Percentiles rank a stretch among this genome's conserved stretches.
phyloP scores from a whole-genome alignment of 345 rosid species.

The Xanthoceras sorbifolium region DNA sequence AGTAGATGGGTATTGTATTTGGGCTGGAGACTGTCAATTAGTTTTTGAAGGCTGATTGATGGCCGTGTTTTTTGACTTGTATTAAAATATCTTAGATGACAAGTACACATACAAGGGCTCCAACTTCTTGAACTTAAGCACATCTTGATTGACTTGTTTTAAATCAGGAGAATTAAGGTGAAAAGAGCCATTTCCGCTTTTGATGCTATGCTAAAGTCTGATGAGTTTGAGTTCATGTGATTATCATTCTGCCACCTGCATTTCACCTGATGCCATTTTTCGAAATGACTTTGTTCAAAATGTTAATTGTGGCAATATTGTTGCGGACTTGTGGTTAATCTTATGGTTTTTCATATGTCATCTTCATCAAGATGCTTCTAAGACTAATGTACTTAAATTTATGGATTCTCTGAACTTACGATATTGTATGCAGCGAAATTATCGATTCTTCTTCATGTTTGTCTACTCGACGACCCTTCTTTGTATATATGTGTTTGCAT shows the following conservation, averaged over 20 bases:
- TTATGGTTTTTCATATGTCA: constrained; percentile 4
- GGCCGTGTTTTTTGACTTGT: not conserved
- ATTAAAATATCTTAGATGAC: not conserved
- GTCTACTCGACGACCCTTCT: constrained; percentile 82
- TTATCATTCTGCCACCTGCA: not conserved
- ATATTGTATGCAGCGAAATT: constrained; percentile 78
- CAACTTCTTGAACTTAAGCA: not conserved
- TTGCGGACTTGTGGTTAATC: not conserved
- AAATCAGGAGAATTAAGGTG: not conserved
- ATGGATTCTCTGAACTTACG: constrained; percentile 12
- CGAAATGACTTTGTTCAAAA: not conserved
- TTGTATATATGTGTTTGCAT: constrained; percentile 86
- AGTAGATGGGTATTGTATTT: constrained; percentile 8
- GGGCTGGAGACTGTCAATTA: not conserved
- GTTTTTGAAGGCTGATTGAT: not conserved
- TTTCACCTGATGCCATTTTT: not conserved
- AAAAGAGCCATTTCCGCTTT: not conserved
- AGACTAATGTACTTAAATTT: not conserved
- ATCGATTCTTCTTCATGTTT: constrained; percentile 96
- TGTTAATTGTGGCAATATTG: not conserved
- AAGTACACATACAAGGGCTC: not conserved
- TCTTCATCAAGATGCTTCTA: not conserved
- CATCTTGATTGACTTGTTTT: not conserved
- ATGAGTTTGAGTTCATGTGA: not conserved
- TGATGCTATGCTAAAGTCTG: not conserved